Conservation (phyloP, 345 rosid genomes). For the Euclidium syriacum region DNA sequence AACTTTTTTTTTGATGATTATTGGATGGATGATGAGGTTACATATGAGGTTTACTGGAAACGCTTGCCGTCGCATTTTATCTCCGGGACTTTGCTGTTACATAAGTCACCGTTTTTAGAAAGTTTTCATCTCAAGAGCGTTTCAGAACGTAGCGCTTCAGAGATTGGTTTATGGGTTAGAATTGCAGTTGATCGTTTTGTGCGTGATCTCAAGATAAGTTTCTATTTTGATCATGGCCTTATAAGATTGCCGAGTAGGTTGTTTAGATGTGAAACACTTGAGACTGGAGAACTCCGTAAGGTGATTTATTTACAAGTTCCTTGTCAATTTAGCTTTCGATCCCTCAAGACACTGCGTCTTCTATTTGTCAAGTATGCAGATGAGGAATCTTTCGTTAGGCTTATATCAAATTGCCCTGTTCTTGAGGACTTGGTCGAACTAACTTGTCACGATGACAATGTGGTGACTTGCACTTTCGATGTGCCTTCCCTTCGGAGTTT, state of each 20-base stretch:
- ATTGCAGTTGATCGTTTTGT: background rate
- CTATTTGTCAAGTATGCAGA: background rate
- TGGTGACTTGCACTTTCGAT: background rate
- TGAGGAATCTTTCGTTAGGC: background rate
- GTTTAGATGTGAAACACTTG: constrained; percentile 3
- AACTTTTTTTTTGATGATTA: background rate
- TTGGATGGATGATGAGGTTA: background rate
- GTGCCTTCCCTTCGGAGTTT: constrained; percentile 3
- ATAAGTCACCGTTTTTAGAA: background rate
- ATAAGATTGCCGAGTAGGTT: background rate
- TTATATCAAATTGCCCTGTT: background rate
- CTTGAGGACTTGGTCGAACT: background rate
- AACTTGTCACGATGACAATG: background rate
- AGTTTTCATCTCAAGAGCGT: background rate
- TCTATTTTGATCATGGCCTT: background rate
- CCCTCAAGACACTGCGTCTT: background rate
- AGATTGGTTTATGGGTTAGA: constrained; percentile 10
- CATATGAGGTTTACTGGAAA: background rate
- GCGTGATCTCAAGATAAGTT: background rate
- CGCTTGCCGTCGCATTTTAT: background rate
- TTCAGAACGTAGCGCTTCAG: background rate
- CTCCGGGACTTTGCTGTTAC: background rate
- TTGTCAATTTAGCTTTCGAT: background rate
- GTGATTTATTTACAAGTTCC: constrained; percentile 5
- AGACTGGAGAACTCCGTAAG: background rate